Percentiles rank a stretch among this genome's conserved stretches.
phyloP scores from a whole-genome alignment of 2,329 filamentous ascomycete genomes.

The Ophiostoma populinum region DNA sequence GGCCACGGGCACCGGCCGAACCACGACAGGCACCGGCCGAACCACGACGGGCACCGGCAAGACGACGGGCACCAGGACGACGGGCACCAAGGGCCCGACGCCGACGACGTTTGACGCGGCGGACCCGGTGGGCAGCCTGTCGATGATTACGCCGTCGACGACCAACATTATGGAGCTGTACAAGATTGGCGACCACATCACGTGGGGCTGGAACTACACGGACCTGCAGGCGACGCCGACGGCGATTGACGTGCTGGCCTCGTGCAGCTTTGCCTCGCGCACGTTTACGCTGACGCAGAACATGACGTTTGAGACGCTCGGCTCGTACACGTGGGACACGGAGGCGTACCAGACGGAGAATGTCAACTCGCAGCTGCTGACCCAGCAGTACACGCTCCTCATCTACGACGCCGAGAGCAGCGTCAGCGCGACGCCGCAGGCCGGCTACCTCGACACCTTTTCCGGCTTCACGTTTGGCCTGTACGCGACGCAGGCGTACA shows the following conservation, averaged over 20 bases:
- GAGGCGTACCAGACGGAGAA: slow-evolving; percentile 28
- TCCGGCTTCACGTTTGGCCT: slow-evolving; percentile 36
- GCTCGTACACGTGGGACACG: slow-evolving; percentile 41
- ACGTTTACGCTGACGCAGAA: slow-evolving; percentile 47
- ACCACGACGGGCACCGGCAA: no score
- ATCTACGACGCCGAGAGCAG: slow-evolving; percentile 40
- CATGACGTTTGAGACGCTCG: slow-evolving; percentile 37
- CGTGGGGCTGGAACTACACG: slow-evolving; percentile 50
- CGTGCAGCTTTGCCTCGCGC: slow-evolving; percentile 31
- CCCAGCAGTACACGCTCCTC: slow-evolving; percentile 41
- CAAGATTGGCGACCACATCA: slow-evolving; percentile 42
- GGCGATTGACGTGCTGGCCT: slow-evolving; percentile 41
- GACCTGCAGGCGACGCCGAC: slow-evolving; percentile 38
- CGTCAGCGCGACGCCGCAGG: slow-evolving; percentile 29
- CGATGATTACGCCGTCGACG: slow-evolving; percentile 33
- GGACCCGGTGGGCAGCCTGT: slow-evolving; percentile 32
- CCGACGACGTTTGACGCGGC: slow-evolving; percentile 26
- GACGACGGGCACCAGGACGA: slow-evolving; percentile 11
- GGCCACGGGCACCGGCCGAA: slow-evolving; percentile 5
- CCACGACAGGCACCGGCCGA: no score
- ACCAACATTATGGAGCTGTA: slow-evolving; percentile 31
- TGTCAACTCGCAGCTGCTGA: slow-evolving; percentile 29
- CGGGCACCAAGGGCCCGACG: slow-evolving; percentile 11
- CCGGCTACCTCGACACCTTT: slow-evolving; percentile 37
- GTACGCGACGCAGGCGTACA: slow-evolving; percentile 35